Evolutionary conservation across 805 yeast species (phyloP).

Genomic region (Suhomyces emberorum): DNA sequence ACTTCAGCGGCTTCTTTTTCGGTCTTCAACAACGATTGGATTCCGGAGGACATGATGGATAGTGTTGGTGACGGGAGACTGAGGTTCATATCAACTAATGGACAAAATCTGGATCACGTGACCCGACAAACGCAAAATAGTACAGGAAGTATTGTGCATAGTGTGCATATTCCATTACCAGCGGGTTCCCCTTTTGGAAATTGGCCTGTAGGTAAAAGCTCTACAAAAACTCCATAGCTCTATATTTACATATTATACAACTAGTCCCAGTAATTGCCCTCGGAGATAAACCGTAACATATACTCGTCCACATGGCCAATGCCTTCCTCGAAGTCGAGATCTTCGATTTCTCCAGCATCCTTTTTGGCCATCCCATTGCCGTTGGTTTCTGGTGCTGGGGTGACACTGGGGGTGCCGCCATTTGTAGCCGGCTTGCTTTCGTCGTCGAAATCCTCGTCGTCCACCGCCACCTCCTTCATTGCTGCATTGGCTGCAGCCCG

Average conservation of each 20-base stretch:
- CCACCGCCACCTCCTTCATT: conserved; percentile 78
- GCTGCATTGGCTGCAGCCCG: conserved; percentile 87
- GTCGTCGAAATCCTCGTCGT: conserved; percentile 80
- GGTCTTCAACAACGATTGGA: conserved; percentile 51
- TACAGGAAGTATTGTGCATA: neutral
- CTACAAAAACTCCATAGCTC: neutral
- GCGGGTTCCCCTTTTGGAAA: neutral
- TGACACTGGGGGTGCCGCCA: conserved; percentile 24
- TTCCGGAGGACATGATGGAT: conserved; percentile 24
- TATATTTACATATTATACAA: conserved; percentile 2
- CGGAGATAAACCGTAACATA: conserved; percentile 88
- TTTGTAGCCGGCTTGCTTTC: conserved; percentile 21
- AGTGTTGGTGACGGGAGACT: no score
- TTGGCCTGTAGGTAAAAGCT: no score
- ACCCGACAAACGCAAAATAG: no score
- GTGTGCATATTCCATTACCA: neutral
- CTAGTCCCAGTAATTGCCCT: conserved; percentile 56
- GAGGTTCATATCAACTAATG: no score
- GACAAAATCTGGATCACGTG: no score
- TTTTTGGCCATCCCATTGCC: conserved; percentile 6
- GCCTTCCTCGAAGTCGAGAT: conserved; percentile 55
- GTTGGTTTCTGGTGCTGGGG: conserved; percentile 22
- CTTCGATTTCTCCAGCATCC: conserved; percentile 19
- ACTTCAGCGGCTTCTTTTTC: conserved; percentile 97
- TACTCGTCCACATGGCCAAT: conserved; percentile 91